Conservation (phyloP, 495 filamentous ascomycete species). For the Letharia lupina region DNA sequence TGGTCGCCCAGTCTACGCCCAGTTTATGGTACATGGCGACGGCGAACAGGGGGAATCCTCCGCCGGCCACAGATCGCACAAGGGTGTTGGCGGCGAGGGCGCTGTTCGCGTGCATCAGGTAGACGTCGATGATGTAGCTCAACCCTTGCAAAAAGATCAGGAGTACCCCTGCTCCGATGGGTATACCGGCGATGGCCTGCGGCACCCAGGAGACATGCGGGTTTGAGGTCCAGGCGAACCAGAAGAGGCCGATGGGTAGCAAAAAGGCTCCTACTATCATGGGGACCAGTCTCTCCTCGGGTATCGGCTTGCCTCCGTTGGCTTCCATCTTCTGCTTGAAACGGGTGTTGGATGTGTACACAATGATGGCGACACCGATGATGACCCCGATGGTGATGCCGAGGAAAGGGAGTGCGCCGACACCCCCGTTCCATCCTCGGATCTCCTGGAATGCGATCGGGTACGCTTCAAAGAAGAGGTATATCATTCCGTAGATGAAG, state of each 20-base stretch:
- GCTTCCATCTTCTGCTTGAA: slow-evolving; percentile 23
- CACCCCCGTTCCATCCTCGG: slow-evolving; percentile 38
- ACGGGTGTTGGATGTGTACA: slow-evolving; percentile 38
- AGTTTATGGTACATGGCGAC: slow-evolving; percentile 46
- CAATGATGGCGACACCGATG: slow-evolving; percentile 39
- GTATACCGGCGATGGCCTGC: slow-evolving; percentile 29
- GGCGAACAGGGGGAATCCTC: slow-evolving; percentile 53
- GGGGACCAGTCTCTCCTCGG: slow-evolving; percentile 44
- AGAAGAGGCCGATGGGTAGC: slow-evolving; percentile 47
- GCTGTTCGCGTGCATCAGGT: slow-evolving; percentile 39
- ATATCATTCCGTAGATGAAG: slow-evolving; percentile 42
- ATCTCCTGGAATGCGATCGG: slow-evolving; percentile 43
- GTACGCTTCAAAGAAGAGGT: slow-evolving; percentile 45
- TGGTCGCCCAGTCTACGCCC: slow-evolving; percentile 49
- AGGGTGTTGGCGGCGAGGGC: slow-evolving; percentile 45
- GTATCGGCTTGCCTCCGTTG: slow-evolving; percentile 26
- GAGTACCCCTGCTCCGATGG: slow-evolving; percentile 32
- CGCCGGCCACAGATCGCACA: slow-evolving; percentile 35
- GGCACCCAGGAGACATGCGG: slow-evolving; percentile 27
- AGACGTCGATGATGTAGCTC: slow-evolving; percentile 50
- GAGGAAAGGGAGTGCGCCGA: slow-evolving; percentile 46
- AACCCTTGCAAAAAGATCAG: slow-evolving; percentile 37
- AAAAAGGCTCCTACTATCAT: slow-evolving; percentile 44
- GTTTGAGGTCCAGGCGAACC: slow-evolving; percentile 46
- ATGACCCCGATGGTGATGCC: slow-evolving; percentile 44